Percentiles rank a stretch among this genome's conserved stretches.
phyloP scores from a whole-genome alignment of 2,329 filamentous ascomycete species.

The Ophiosphaerella herpotricha region DNA sequence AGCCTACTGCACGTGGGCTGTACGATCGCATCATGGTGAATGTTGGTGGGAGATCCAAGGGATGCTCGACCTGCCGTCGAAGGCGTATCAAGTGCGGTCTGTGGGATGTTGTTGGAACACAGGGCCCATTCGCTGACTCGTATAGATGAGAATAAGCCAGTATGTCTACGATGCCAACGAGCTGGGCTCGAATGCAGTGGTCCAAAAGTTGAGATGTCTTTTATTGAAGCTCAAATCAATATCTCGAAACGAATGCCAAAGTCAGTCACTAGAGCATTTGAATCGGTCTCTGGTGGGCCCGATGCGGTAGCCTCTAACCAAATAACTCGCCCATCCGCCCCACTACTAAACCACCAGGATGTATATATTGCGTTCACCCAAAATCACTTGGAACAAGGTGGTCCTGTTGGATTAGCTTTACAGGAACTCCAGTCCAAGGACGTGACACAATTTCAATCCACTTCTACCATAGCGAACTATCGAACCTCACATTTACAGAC shows the following conservation, averaged over 20 bases:
- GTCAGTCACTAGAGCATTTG: neutral
- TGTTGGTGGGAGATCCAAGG: slow-evolving; percentile 37
- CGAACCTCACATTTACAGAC: slow-evolving; percentile 16
- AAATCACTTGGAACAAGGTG: slow-evolving; percentile 24
- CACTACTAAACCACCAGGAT: slow-evolving; percentile 21
- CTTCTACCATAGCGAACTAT: neutral
- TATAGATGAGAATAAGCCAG: slow-evolving; percentile 32
- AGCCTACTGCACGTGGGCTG: neutral
- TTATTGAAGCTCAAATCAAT: slow-evolving; percentile 32
- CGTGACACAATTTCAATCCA: slow-evolving; percentile 7
- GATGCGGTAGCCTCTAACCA: neutral
- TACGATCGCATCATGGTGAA: slow-evolving; percentile 32
- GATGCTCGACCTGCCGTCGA: slow-evolving; percentile 36
- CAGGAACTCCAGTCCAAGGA: slow-evolving; percentile 21
- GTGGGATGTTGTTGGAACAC: slow-evolving; percentile 3
- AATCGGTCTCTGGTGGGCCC: neutral
- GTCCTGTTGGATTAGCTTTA: slow-evolving; percentile 26
- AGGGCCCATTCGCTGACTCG: neutral
- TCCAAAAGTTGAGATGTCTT: slow-evolving; percentile 22
- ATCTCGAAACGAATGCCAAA: slow-evolving; percentile 26
- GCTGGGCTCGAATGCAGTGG: slow-evolving; percentile 31
- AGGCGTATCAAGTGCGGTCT: slow-evolving; percentile 40
- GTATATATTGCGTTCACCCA: slow-evolving; percentile 31
- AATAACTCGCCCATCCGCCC: neutral
- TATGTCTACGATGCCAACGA: slow-evolving; percentile 31